Percentiles rank a stretch among this genome's conserved stretches.
Conservation (phyloP, 441 rosid species). For the Kokia cookei region DNA sequence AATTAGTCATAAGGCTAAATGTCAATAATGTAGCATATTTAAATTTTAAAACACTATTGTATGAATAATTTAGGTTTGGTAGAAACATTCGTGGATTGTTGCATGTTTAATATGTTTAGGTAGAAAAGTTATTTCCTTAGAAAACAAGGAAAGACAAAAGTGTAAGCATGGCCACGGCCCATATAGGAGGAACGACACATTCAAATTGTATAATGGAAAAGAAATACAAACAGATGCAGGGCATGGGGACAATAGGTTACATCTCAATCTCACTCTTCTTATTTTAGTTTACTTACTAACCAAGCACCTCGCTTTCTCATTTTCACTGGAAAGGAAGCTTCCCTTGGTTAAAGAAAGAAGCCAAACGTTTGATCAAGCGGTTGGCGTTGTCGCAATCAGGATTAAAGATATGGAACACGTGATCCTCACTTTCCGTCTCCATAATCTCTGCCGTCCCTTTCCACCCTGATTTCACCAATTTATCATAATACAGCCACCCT, state of each 20-base stretch:
- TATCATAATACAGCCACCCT: constrained; percentile 50
- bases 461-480: constrained; percentile 44
- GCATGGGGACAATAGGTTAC: too few species aligned
- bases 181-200: neutral
- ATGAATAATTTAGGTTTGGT: too few species aligned
- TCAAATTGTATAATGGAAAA: neutral
- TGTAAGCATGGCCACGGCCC: neutral
- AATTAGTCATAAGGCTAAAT: too few species aligned
- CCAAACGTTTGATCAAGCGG: constrained; percentile 35
- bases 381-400: constrained; percentile 44
- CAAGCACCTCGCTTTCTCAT: neutral
- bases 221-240: neutral
- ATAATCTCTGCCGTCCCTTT: constrained; percentile 38
- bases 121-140: too few species aligned
- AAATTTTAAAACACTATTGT: too few species aligned
- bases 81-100: fast-evolving
- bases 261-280: too few species aligned
- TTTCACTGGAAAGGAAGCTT: neutral
- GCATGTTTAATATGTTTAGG: too few species aligned
- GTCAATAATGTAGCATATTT: too few species aligned
- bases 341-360: constrained; percentile 40
- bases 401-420: constrained; percentile 63
- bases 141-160: neutral
- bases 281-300: neutral
- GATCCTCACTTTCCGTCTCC: constrained; percentile 57